phyloP scores from a whole-genome alignment of 768 basidiomycete species.

The Amanita exitialis region DNA sequence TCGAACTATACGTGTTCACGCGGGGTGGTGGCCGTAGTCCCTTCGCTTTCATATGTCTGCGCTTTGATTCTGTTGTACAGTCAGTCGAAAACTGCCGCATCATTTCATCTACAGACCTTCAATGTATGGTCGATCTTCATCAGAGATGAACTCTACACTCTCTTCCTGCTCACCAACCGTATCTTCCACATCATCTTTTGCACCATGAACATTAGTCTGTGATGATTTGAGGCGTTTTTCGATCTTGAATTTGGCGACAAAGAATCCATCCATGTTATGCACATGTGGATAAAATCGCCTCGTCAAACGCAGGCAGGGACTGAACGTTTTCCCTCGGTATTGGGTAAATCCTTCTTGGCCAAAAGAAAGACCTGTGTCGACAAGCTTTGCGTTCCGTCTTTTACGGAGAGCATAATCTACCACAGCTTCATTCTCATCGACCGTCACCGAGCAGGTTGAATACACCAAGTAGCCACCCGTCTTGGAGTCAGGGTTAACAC shows the following conservation, averaged over 20 bases:
- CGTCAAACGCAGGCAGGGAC: slow-evolving; percentile 69
- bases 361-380: slow-evolving; percentile 88
- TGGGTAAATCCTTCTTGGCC: slow-evolving; percentile 86
- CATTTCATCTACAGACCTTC: slow-evolving; percentile 46
- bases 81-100: background rate
- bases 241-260: slow-evolving; percentile 97
- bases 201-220: slow-evolving; percentile 20
- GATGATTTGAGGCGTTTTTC: slow-evolving; percentile 56
- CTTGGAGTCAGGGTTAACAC: slow-evolving; percentile 79
- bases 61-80: slow-evolving; percentile 48
- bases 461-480: slow-evolving; percentile 94
- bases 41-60: slow-evolving; percentile 67
- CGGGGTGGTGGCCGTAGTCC: slow-evolving; percentile 60
- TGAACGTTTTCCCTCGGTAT: slow-evolving; percentile 87
- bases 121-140: slow-evolving; percentile 69
- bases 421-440: slow-evolving; percentile 97
- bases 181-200: slow-evolving; percentile 18
- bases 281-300: slow-evolving; percentile 93
- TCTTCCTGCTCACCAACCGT: slow-evolving; percentile 23
- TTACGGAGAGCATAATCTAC: slow-evolving; percentile 96
- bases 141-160: slow-evolving; percentile 58
- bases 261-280: slow-evolving; percentile 99
- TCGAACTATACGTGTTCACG: slow-evolving; percentile 17
- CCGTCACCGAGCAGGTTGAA: slow-evolving; percentile 96
- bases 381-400: slow-evolving; percentile 84